These are phyloP conservation scores for Phytophthora fragariae DNA, from an alignment of 352 stramenopile species.

Conservation along the genomic window DNA sequence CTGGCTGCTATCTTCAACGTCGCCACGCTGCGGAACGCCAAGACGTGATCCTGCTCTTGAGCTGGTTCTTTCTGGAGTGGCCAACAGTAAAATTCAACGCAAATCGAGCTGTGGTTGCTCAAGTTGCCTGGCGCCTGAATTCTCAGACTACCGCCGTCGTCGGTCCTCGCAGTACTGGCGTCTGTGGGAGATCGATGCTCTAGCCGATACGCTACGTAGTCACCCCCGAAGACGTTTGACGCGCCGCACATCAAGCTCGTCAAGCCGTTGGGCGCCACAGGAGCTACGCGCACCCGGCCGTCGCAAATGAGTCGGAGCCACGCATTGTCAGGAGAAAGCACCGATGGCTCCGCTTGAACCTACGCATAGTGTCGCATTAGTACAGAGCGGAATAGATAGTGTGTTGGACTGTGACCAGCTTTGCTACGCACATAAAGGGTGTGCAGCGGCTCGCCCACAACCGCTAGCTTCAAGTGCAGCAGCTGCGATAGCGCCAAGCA, in stretches of 20 bases:
- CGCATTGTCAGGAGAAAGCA: constrained; percentile 28
- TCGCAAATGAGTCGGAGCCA: constrained; percentile 54
- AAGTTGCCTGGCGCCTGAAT: neutral
- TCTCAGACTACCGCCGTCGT: neutral
- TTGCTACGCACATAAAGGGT: constrained; percentile 35
- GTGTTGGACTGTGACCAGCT: neutral
- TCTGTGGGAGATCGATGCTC: neutral
- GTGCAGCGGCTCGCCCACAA: constrained; percentile 26
- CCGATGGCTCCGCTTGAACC: constrained; percentile 37
- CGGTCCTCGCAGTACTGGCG: neutral
- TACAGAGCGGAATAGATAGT: neutral
- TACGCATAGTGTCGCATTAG: constrained; percentile 9
- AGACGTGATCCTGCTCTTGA: neutral
- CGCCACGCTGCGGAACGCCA: constrained; percentile 23
- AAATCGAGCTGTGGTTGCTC: constrained; percentile 7
- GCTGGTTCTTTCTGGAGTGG: neutral
- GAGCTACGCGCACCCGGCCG: constrained; percentile 29
- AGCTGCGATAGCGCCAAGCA: constrained; percentile 42
- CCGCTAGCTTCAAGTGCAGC: constrained; percentile 33
- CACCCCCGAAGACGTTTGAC: constrained; percentile 30
- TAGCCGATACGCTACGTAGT: constrained; percentile 33
- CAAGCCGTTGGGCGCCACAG: constrained; percentile 31
- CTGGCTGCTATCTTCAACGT: constrained; percentile 17
- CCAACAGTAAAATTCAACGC: constrained; percentile 41
- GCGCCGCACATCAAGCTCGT: constrained; percentile 30